Base-by-base conservation (phyloP, 768 basidiomycete genomes). In the Calocybe gangraenosa region DNA sequence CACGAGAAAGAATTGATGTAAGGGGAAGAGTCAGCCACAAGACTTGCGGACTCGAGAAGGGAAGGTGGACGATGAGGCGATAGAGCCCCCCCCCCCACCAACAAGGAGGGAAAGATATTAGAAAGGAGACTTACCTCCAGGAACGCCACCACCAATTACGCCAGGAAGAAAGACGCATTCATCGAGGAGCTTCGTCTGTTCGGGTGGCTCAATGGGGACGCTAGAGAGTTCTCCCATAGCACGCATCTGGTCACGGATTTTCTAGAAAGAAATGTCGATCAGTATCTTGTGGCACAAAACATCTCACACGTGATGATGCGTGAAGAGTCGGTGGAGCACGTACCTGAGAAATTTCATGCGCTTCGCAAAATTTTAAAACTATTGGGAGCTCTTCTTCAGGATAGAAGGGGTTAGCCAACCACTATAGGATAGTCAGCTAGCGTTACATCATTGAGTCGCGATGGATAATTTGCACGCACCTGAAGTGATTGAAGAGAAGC, bases 131-230 rank as follows among this genome's bases (percentile, higher is more conserved):
- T 54, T 58, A 93, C 94, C 94, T 33, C 96, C 96, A 5, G 96
- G 96, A 3, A 98, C 96, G 15, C 95, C 95, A 19, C 93, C 94
- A 17, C 91, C 92, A 31, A 98, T 75, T 14, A 97, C 84, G 21
- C 96, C 96, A 2, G 87, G 80, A 52, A 86, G 75, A 11, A 75
- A 66, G 13, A 87, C 69, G 49, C 92, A 95, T 3, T 72, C 70
- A 59, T 98, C 80, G 38, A 99, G 74, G 17, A 99, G 76, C 33
- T 69, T 63, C 0, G 92, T 94, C 64, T 99, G 96, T 60, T 87
- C 81, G 3, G 73, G 64, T 1, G 96, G 96, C 63, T 99, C 96
- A 49, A 99, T 94, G 14, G 89, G 86, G 4, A 94, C 92, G 14
- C 70, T 79, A 0, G 87, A 78, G 2, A 73, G 64, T 6, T 67